These are phyloP conservation scores for Aegilops umbellulata DNA, from an alignment of 176 grass and related monocot genomes.

Conservation along the genomic window DNA sequence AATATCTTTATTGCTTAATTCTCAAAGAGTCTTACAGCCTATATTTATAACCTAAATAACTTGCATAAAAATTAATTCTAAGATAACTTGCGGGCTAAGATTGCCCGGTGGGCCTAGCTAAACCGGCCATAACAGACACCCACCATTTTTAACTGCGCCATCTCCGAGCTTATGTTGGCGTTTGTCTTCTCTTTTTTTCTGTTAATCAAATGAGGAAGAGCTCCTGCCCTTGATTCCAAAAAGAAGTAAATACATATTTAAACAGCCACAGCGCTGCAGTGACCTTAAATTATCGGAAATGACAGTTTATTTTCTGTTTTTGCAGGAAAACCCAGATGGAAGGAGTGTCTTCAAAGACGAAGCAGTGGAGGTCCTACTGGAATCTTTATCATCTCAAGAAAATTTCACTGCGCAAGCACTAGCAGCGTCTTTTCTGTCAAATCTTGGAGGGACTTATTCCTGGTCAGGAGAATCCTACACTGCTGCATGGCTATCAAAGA, in stretches of 20 bases:
- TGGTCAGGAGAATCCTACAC: conserved; percentile 93
- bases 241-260: neutral
- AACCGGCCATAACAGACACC: too few species aligned
- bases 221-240: neutral
- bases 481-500: conserved; percentile 69
- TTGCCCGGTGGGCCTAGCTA: too few species aligned
- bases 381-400: conserved; percentile 55
- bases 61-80: too few species aligned
- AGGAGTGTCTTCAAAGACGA: conserved; percentile 81
- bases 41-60: too few species aligned
- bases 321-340: conserved; percentile 50
- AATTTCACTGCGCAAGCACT: conserved; percentile 65
- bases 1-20: too few species aligned
- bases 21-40: too few species aligned
- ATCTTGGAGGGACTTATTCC: conserved; percentile 89
- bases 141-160: neutral
- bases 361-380: conserved; percentile 75
- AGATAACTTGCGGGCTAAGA: too few species aligned
- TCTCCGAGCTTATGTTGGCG: neutral
- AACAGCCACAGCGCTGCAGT: neutral
- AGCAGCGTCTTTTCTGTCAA: conserved; percentile 72
- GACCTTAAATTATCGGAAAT: conserved; percentile 18
- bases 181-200: neutral
- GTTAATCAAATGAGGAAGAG: neutral
- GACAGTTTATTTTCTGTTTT: neutral